Evolutionary conservation across 805 yeast genomes (phyloP), one percentile per base, ranked within the genome.

Genomic region (Candida krabiensis): DNA sequence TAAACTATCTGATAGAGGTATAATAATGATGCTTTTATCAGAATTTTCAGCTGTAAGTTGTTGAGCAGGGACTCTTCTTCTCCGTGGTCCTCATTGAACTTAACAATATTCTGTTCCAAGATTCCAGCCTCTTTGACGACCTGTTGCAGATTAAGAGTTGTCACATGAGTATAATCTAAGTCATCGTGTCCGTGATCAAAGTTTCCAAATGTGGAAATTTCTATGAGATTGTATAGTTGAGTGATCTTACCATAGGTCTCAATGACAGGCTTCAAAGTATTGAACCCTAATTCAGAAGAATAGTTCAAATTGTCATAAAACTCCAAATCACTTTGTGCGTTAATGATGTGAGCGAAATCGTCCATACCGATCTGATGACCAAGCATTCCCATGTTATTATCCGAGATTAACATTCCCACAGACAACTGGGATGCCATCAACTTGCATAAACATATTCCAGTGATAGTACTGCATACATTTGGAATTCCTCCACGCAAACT

Each of bases 401-500:
- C 26, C 3, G 16, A 15, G 19, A 32, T 18, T 22, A 6, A 19
- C 34, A 35, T 35, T n/a, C 37, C 40, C 6, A 35, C 47, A 9
- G 40, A 30, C 18, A 43, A 25, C 18, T 38, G 41, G 5, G 30
- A 35, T 4, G 42, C 26, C 19, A 49, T n/a, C 8, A 50, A 22
- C 22, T 44, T 46, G 25, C 41, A 12, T 12, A 50, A 27, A 37
- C 55, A 50, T 3, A 36, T 24, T 4, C 55, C 55, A 7, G 55
- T 50, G 17, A 41, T 11, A 5, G 40, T 29, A 17, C 29, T 23
- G 11, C 42, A 33, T 3, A 48, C 9, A n/a, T 40, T 41, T 9
- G 17, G 30, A 9, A 40, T 35, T 9, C 55, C 55, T 8, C 55
- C 55, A 30, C 50, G 35, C 13, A 50, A 28, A 5, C 44, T 35